Evolutionary conservation across 148 eudicot species (phyloP).

Genomic region (Dianthus caryophyllus): DNA sequence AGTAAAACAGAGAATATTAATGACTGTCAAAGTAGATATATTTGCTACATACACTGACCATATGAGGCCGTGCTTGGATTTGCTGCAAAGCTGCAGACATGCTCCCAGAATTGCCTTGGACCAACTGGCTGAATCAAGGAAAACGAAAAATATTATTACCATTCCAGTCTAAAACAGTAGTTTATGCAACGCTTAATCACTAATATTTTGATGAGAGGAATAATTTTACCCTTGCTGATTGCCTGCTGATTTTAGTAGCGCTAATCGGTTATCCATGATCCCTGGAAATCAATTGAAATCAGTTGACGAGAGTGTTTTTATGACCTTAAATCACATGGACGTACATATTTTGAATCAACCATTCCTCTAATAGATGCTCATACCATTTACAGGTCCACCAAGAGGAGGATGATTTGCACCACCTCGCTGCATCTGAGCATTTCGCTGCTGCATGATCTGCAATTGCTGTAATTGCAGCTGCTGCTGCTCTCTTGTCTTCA

Average conservation of each 20-base stretch:
- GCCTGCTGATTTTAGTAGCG: slow-evolving; percentile 75
- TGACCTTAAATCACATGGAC: slow-evolving; percentile 47
- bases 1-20: not conserved
- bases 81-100: slow-evolving; percentile 91
- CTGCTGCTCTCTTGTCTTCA: slow-evolving; percentile 80
- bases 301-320: slow-evolving; percentile 54
- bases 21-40: not conserved
- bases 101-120: slow-evolving; percentile 73
- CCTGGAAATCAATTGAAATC: slow-evolving; percentile 59
- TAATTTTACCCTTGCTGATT: slow-evolving; percentile 72
- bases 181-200: slow-evolving; percentile 3
- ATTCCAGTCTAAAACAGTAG: slow-evolving; percentile 8
- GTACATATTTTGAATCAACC: slow-evolving; percentile 47
- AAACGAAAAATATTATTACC: slow-evolving; percentile 22
- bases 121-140: slow-evolving; percentile 78
- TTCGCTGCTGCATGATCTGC: slow-evolving; percentile 93
- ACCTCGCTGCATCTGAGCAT: slow-evolving; percentile 87
- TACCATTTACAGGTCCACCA: slow-evolving; percentile 65
- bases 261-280: slow-evolving; percentile 82
- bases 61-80: slow-evolving; percentile 76
- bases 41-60: slow-evolving; percentile 50
- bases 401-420: slow-evolving; percentile 82
- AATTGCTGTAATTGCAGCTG: slow-evolving; percentile 82
- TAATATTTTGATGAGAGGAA: not conserved
- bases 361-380: slow-evolving; percentile 47